Evolutionary conservation across 1,284 basidiomycete species (phyloP).

Genomic region (Vanrija sp.): DNA sequence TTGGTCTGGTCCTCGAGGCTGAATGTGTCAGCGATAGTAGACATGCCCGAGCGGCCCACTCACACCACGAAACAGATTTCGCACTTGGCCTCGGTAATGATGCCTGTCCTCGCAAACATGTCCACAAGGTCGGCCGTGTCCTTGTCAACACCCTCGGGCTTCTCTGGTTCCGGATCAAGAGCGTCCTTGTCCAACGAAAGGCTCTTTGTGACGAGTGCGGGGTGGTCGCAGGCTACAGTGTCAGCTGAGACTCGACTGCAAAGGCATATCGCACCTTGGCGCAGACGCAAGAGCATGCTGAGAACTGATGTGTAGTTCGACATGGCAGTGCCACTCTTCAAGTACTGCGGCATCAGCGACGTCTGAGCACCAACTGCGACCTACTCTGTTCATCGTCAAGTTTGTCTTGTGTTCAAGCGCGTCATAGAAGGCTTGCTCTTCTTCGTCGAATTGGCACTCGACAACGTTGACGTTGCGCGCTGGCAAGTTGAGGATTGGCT

Average conservation of each 20-base stretch:
- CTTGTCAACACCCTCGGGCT: slow-evolving; percentile 53
- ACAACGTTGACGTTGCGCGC: slow-evolving; percentile 68
- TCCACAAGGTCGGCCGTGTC: slow-evolving; percentile 64
- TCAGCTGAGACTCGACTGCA: slow-evolving; percentile 13
- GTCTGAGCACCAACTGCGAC: slow-evolving; percentile 28
- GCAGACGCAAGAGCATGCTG: slow-evolving; percentile 73
- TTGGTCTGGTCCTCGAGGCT: slow-evolving; percentile 33
- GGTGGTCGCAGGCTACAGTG: slow-evolving; percentile 76
- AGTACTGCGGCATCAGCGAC: slow-evolving; percentile 46
- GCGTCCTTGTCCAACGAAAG: slow-evolving; percentile 68
- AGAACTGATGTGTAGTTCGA: slow-evolving; percentile 80
- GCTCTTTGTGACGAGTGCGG: slow-evolving; percentile 70
- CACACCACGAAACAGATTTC: slow-evolving; percentile 68
- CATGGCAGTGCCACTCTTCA: slow-evolving; percentile 56
- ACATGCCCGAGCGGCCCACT: slow-evolving; percentile 24
- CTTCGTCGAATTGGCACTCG: slow-evolving; percentile 64
- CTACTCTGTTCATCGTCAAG: slow-evolving; percentile 59
- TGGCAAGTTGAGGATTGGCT: slow-evolving; percentile 79
- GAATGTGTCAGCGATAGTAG: slow-evolving; percentile 1
- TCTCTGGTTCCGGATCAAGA: slow-evolving; percentile 59
- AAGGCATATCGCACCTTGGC: slow-evolving; percentile 63
- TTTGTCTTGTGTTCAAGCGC: slow-evolving; percentile 72
- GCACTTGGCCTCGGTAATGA: slow-evolving; percentile 61
- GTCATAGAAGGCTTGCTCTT: slow-evolving; percentile 78
- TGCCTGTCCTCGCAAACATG: slow-evolving; percentile 66